Percentiles rank a stretch among this genome's conserved stretches.
These are phyloP conservation scores for Rhodamnia rubescens DNA, from an alignment of 345 rosid species.

Conservation along the genomic window DNA sequence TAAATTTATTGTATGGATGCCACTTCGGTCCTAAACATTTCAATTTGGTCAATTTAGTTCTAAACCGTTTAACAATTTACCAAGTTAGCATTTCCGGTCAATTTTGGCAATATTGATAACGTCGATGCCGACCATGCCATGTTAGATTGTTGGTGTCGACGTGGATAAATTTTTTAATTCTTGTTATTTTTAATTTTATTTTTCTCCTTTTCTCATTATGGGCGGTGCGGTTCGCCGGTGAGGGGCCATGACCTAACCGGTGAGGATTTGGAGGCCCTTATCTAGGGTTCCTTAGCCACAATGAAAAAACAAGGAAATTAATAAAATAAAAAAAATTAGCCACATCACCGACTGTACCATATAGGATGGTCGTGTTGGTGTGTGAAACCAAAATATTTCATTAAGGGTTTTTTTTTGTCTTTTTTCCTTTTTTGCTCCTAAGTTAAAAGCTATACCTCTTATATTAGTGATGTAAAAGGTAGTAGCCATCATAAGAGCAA, in stretches of 20 bases:
- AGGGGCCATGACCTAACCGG: not conserved
- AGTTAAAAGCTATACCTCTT: too few relatives aligned
- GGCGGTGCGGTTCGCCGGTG: fast-evolving
- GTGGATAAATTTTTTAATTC: not conserved
- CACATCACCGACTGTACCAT: fast-evolving
- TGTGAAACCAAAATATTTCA: too few relatives aligned
- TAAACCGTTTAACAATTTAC: not conserved
- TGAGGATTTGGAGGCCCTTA: not conserved
- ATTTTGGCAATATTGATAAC: not conserved
- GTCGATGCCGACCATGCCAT: not conserved
- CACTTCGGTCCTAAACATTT: not conserved
- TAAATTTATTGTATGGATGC: not conserved
- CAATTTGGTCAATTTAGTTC: not conserved
- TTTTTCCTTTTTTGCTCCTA: too few relatives aligned
- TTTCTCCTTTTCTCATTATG: not conserved
- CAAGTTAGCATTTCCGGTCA: not conserved
- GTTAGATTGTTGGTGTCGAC: fast-evolving
- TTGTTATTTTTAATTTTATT: not conserved
- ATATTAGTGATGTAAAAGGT: too few relatives aligned
- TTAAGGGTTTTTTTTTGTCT: too few relatives aligned
- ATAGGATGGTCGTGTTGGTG: too few relatives aligned
- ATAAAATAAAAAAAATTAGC: not conserved
- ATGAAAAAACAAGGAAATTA: not conserved
- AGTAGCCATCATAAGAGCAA: too few relatives aligned
- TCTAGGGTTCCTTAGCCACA: not conserved